Conservation (phyloP, 352 stramenopile species). For the Globisporangium cederbergense region DNA sequence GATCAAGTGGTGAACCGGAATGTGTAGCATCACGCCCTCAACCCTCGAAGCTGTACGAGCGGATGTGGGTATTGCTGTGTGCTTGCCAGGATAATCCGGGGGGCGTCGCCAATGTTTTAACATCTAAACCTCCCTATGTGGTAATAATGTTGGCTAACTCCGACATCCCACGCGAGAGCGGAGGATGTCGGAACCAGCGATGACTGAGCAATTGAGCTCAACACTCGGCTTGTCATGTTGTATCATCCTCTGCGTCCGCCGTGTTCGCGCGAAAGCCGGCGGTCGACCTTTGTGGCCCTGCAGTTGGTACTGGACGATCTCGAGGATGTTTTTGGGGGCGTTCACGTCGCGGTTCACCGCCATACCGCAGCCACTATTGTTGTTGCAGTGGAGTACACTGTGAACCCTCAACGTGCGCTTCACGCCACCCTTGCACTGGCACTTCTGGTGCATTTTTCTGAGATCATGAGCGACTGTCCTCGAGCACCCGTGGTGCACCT, state of each 20-base stretch:
- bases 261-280: background rate
- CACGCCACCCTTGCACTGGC: background rate
- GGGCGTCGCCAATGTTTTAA: too few species aligned
- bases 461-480: background rate
- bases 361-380: constrained; percentile 4
- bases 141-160: too few species aligned
- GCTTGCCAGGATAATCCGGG: too few species aligned
- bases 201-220: background rate
- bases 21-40: background rate
- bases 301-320: background rate
- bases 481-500: background rate
- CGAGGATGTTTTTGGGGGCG: constrained; percentile 3
- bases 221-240: background rate
- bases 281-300: background rate
- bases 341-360: constrained; percentile 4
- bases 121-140: too few species aligned
- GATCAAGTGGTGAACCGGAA: background rate
- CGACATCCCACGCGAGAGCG: too few species aligned
- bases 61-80: too few species aligned
- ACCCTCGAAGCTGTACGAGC: background rate
- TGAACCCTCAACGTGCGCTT: constrained; percentile 2
- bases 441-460: background rate
- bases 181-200: too few species aligned
- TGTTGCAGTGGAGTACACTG: constrained; percentile 10
- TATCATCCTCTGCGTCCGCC: background rate